Evolutionary conservation across 2,329 filamentous ascomycete species (phyloP).

Genomic region (Pseudomassariella vexata): DNA sequence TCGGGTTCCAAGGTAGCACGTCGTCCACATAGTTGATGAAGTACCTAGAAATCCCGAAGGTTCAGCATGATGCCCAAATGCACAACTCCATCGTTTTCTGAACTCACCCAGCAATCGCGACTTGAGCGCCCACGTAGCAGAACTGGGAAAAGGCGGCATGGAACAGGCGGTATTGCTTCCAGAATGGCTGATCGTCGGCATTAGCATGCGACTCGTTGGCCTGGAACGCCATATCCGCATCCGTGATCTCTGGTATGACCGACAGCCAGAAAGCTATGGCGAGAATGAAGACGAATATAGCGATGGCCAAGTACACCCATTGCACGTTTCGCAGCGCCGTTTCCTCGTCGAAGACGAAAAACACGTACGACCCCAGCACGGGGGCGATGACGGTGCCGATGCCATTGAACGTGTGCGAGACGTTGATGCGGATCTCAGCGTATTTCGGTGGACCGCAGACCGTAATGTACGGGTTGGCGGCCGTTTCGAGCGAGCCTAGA

Average conservation of each 20-base stretch:
- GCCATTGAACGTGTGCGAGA: constrained; percentile 73
- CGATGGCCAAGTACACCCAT: constrained; percentile 72
- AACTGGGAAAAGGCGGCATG: constrained; percentile 73
- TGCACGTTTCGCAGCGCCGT: constrained; percentile 61
- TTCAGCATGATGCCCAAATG: no score
- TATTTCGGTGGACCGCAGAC: constrained; percentile 64
- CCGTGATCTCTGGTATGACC: constrained; percentile 66
- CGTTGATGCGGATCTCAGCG: constrained; percentile 66
- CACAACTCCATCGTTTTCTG: no score
- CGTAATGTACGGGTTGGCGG: constrained; percentile 70
- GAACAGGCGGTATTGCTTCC: constrained; percentile 70
- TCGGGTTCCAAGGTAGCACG: constrained; percentile 43
- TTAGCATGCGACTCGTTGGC: constrained; percentile 46
- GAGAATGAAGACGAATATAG: constrained; percentile 62
- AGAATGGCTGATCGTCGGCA: constrained; percentile 55
- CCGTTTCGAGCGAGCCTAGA: constrained; percentile 68
- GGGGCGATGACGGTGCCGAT: constrained; percentile 70
- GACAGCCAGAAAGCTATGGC: constrained; percentile 62
- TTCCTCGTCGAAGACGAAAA: constrained; percentile 59
- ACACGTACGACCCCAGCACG: constrained; percentile 65
- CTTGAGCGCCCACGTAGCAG: constrained; percentile 70
- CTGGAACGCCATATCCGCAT: constrained; percentile 58
- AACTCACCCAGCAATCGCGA: constrained; percentile 60
- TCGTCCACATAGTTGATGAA: constrained; percentile 71
- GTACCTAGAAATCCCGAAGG: constrained; percentile 39